phyloP scores from a whole-genome alignment of 441 rosid genomes.

The Gossypium trilobum region DNA sequence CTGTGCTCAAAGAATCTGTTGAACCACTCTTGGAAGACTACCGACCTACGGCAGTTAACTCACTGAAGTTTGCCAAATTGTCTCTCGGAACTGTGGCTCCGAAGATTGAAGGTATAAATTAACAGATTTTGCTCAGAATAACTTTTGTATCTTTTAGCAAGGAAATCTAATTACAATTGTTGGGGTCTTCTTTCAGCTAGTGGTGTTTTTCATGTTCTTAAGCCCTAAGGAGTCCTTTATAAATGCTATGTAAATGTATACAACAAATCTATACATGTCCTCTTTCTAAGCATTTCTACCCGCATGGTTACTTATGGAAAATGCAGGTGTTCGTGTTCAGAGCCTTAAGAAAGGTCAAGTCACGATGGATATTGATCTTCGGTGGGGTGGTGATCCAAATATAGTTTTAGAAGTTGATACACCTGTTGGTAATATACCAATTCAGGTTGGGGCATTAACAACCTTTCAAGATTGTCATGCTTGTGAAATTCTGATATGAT shows the following conservation, averaged over 20 bases:
- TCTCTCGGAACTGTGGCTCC: constrained; percentile 87
- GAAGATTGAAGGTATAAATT: constrained; percentile 67
- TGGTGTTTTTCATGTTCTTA: not conserved
- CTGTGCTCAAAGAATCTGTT: constrained; percentile 77
- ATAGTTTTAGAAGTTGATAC: constrained; percentile 82
- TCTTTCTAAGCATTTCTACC: not conserved
- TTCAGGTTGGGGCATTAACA: constrained; percentile 52
- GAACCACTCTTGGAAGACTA: constrained; percentile 91
- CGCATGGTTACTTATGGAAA: constrained; percentile 15
- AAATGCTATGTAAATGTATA: not conserved
- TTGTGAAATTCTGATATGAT: not conserved
- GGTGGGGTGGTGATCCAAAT: constrained; percentile 98
- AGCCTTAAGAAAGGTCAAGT: constrained; percentile 85
- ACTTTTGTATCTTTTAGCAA: not conserved
- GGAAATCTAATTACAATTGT: not conserved
- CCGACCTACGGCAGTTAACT: constrained; percentile 79
- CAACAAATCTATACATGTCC: not conserved
- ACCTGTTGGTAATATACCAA: constrained; percentile 88
- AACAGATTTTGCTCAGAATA: not conserved
- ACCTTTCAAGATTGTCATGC: constrained; percentile 2
- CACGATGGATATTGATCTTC: constrained; percentile 86
- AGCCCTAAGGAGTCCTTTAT: not conserved
- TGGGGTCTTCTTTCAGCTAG: not conserved
- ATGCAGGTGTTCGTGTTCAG: constrained; percentile 87
- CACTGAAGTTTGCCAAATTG: constrained; percentile 70